Evolutionary conservation across 2,329 filamentous ascomycete genomes (phyloP).

Genomic region (Aspergillus ustus): DNA sequence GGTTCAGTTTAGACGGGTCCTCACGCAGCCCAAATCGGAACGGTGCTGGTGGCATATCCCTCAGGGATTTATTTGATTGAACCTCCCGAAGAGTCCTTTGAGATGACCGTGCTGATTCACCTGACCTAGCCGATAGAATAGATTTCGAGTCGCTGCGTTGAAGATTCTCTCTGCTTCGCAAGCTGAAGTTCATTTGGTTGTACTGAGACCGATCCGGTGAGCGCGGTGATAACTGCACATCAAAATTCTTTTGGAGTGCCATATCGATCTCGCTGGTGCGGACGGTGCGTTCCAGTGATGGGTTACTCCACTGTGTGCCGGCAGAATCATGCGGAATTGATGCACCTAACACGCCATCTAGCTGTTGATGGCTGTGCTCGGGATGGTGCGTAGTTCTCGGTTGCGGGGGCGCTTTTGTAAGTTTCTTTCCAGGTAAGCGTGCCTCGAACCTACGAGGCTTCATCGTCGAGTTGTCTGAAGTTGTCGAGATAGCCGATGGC

Average conservation of each 20-base stretch:
- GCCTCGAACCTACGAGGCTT: conserved; percentile 27
- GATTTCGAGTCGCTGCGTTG: conserved; percentile 25
- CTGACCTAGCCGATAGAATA: conserved; percentile 18
- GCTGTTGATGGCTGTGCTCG: conserved; percentile 20
- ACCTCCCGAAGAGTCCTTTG: conserved; percentile 22
- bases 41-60: conserved; percentile 24
- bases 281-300: conserved; percentile 35
- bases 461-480: conserved; percentile 36
- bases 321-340: conserved; percentile 26
- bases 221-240: conserved; percentile 22
- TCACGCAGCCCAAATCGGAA: conserved; percentile 24
- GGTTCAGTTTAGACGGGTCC: conserved; percentile 25
- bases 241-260: conserved; percentile 36
- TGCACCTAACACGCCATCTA: conserved; percentile 23
- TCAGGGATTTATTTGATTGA: conserved; percentile 30
- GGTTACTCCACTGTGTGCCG: conserved; percentile 29
- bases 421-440: conserved; percentile 29
- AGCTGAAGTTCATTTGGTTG: conserved; percentile 31
- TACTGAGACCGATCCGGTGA: conserved; percentile 22
- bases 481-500: conserved; percentile 43
- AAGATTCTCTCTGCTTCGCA: conserved; percentile 30
- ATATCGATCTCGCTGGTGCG: conserved; percentile 40
- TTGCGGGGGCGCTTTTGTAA: conserved; percentile 33
- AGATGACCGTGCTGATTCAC: conserved; percentile 11
- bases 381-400: conserved; percentile 16